These are phyloP conservation scores for Butyriboletus loyo DNA, from an alignment of 768 basidiomycete species.

Conservation along the genomic window DNA sequence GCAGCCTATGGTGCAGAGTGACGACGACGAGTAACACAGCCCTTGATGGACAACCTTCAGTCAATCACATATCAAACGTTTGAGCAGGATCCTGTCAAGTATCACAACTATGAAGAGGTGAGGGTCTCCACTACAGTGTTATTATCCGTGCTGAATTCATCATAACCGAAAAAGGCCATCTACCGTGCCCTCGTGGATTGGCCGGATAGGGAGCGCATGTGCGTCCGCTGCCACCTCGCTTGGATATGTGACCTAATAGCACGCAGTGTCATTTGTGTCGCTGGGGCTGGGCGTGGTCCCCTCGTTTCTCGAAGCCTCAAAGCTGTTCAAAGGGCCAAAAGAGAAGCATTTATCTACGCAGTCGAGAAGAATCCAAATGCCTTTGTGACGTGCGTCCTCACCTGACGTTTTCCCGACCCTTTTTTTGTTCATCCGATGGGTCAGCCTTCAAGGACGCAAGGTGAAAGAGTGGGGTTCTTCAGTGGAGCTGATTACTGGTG, in stretches of 20 bases:
- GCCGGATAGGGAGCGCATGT: constrained; percentile 61
- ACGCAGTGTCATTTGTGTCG: constrained; percentile 78
- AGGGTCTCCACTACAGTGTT: constrained; percentile 12
- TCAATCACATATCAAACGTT: constrained; percentile 97
- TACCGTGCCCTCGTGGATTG: constrained; percentile 76
- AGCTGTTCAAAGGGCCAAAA: constrained; percentile 66
- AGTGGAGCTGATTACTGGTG: constrained; percentile 86
- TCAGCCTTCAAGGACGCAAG: constrained; percentile 81
- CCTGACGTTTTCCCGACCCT: constrained; percentile 4
- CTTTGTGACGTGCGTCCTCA: constrained; percentile 79
- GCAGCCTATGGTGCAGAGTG: constrained; percentile 4
- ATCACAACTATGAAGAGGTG: constrained; percentile 91
- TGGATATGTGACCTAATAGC: constrained; percentile 15
- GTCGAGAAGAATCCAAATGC: constrained; percentile 98
- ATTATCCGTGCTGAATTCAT: constrained; percentile 7
- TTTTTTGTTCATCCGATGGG: constrained; percentile 14
- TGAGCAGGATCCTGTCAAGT: constrained; percentile 97
- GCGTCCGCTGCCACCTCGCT: constrained; percentile 31
- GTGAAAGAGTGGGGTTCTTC: constrained; percentile 76
- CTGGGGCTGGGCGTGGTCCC: constrained; percentile 94
- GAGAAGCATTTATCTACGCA: constrained; percentile 70
- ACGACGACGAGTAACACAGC: constrained; percentile 43
- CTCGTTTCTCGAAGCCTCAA: constrained; percentile 80
- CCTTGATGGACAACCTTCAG: constrained; percentile 95
- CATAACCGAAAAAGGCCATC: constrained; percentile 56